These are phyloP conservation scores for Venturiaceae sp. DNA, from an alignment of 2,329 filamentous ascomycete species.

Conservation along the genomic window DNA sequence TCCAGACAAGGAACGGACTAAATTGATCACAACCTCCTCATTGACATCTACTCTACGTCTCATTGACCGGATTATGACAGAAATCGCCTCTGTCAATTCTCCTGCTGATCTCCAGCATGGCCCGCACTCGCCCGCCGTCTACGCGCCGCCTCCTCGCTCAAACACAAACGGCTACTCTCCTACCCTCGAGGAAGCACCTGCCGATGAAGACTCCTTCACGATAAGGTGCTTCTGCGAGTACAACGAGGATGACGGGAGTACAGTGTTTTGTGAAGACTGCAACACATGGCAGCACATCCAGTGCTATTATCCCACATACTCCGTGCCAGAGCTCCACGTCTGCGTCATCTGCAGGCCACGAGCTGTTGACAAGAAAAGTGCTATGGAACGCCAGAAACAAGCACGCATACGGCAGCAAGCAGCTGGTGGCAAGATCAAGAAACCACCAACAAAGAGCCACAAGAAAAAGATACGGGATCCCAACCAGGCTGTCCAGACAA, in stretches of 20 bases:
- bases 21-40: constrained; percentile 19
- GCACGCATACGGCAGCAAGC: constrained; percentile 48
- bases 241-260: constrained; percentile 91
- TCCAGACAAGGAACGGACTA: constrained; percentile 1
- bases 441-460: constrained; percentile 67
- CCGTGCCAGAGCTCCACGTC: constrained; percentile 66
- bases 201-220: constrained; percentile 74
- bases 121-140: constrained; percentile 16
- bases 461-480: constrained; percentile 78
- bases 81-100: constrained; percentile 29
- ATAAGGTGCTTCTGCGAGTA: constrained; percentile 98
- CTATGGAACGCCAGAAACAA: constrained; percentile 60
- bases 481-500: constrained; percentile 45
- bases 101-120: constrained; percentile 31
- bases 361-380: constrained; percentile 60
- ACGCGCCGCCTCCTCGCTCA: constrained; percentile 13
- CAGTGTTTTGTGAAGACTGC: constrained; percentile 91
- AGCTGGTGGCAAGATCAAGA: constrained; percentile 62
- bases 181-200: constrained; percentile 26
- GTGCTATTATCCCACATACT: constrained; percentile 77
- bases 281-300: constrained; percentile 98
- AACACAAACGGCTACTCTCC: constrained; percentile 23
- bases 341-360: constrained; percentile 84
- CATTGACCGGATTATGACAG: constrained; percentile 30
- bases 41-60: constrained; percentile 17